phyloP scores from a whole-genome alignment of 2,329 filamentous ascomycete species.

The Metarhizium sp. region DNA sequence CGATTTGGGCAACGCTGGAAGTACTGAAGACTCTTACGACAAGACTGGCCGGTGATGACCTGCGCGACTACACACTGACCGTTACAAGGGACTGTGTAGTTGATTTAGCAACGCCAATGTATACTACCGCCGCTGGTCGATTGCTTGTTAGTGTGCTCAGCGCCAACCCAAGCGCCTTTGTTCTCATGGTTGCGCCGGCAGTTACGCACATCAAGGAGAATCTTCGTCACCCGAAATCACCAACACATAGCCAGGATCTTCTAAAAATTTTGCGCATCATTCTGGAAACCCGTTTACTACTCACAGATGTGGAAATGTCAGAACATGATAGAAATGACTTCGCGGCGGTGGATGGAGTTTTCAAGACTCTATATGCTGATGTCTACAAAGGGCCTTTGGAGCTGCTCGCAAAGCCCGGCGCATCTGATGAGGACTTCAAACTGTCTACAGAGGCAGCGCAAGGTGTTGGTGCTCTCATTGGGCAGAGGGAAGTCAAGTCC shows the following conservation, averaged over 20 bases:
- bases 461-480: conserved; percentile 35
- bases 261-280: conserved; percentile 41
- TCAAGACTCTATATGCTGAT: conserved; percentile 33
- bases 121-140: conserved; percentile 41
- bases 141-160: conserved; percentile 42
- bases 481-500: conserved; percentile 21
- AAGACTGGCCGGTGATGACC: conserved; percentile 32
- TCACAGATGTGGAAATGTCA: conserved; percentile 24
- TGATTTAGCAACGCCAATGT: conserved; percentile 43
- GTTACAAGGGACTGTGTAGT: conserved; percentile 44
- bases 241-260: conserved; percentile 41
- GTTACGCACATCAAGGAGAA: conserved; percentile 41
- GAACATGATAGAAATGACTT: conserved; percentile 29
- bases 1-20: conserved; percentile 45
- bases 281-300: conserved; percentile 34
- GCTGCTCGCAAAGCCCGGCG: conserved; percentile 15
- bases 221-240: conserved; percentile 39
- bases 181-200: conserved; percentile 34
- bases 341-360: conserved; percentile 23
- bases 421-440: conserved; percentile 28
- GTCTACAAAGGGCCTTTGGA: conserved; percentile 31
- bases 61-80: conserved; percentile 35
- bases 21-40: conserved; percentile 41
- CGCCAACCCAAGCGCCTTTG: conserved; percentile 38
- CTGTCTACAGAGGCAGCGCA: conserved; percentile 34